Percentiles rank a stretch among this genome's conserved stretches.
These are phyloP conservation scores for Suillus fuscotomentosus DNA, from an alignment of 768 basidiomycete species.

Conservation along the genomic window DNA sequence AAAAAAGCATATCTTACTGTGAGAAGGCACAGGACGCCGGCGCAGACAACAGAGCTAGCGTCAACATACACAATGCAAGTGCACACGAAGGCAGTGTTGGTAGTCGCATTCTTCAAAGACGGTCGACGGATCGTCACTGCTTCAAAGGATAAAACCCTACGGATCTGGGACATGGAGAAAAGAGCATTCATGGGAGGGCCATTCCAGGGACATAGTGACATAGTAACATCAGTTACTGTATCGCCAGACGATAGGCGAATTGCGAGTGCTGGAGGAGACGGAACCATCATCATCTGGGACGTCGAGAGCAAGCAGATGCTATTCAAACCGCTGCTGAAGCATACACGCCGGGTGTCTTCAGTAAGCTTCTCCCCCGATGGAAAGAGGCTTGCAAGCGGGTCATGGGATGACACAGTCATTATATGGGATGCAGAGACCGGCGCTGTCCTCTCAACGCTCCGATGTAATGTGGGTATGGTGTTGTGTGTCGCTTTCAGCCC, in stretches of 20 bases:
- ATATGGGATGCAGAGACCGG: constrained; percentile 12
- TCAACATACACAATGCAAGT: not conserved
- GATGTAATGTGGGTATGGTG: not conserved
- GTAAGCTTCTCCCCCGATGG: constrained; percentile 6
- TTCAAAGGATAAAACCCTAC: constrained; percentile 23
- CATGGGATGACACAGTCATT: not conserved
- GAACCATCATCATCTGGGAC: constrained; percentile 25
- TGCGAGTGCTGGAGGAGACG: constrained; percentile 27
- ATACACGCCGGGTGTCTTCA: constrained; percentile 23
- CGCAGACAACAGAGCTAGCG: not conserved
- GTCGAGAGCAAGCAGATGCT: constrained; percentile 19
- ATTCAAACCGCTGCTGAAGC: constrained; percentile 25
- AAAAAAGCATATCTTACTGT: not conserved
- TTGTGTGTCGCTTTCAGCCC: not conserved
- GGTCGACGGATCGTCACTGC: constrained; percentile 22
- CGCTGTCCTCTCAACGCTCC: not conserved
- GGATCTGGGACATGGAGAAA: constrained; percentile 25
- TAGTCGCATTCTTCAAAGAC: constrained; percentile 29
- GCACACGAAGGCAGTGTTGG: not conserved
- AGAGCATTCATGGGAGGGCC: constrained; percentile 15
- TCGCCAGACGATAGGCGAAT: constrained; percentile 24
- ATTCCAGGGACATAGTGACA: constrained; percentile 24
- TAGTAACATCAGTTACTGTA: constrained; percentile 21
- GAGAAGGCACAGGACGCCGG: too few relatives aligned
- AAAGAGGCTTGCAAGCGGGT: not conserved